These are phyloP conservation scores for Russula sp. DNA, from an alignment of 768 basidiomycete species.

Conservation along the genomic window DNA sequence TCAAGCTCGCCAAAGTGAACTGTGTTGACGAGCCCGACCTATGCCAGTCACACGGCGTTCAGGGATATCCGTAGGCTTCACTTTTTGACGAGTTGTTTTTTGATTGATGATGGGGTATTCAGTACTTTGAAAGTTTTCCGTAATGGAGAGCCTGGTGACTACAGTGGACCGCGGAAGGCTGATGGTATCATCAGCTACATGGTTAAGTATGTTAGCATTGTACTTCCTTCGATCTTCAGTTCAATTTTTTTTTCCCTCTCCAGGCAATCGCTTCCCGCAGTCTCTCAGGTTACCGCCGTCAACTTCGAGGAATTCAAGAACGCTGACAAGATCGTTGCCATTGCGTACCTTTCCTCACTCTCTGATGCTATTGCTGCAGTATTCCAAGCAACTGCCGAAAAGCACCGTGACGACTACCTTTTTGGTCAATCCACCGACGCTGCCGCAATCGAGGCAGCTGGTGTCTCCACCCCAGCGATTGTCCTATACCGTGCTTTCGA, in stretches of 20 bases:
- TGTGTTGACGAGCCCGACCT: conserved; percentile 92
- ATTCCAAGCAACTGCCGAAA: conserved; percentile 76
- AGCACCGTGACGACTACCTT: conserved; percentile 87
- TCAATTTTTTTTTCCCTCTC: conserved; percentile 19
- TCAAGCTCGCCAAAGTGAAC: conserved; percentile 94
- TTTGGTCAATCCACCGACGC: conserved; percentile 82
- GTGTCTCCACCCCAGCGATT: conserved; percentile 73
- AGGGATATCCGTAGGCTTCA: conserved; percentile 83
- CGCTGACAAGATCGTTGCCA: conserved; percentile 82
- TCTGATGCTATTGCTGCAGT: conserved; percentile 62
- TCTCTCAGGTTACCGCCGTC: conserved; percentile 67
- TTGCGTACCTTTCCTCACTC: conserved; percentile 76
- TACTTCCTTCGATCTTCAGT: not conserved
- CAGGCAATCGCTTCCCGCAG: conserved; percentile 90
- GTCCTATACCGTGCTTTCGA: conserved; percentile 92
- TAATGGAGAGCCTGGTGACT: conserved; percentile 72
- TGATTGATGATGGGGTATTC: not conserved
- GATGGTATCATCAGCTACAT: conserved; percentile 97
- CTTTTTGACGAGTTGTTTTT: not conserved
- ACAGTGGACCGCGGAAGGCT: conserved; percentile 83
- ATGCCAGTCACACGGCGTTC: conserved; percentile 80
- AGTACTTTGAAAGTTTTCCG: conserved; percentile 92
- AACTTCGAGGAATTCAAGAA: conserved; percentile 81
- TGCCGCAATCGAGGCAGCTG: conserved; percentile 58
- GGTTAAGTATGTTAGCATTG: conserved; percentile 60